phyloP scores from a whole-genome alignment of 768 basidiomycete species.

The Macrolepiota fuliginosa region DNA sequence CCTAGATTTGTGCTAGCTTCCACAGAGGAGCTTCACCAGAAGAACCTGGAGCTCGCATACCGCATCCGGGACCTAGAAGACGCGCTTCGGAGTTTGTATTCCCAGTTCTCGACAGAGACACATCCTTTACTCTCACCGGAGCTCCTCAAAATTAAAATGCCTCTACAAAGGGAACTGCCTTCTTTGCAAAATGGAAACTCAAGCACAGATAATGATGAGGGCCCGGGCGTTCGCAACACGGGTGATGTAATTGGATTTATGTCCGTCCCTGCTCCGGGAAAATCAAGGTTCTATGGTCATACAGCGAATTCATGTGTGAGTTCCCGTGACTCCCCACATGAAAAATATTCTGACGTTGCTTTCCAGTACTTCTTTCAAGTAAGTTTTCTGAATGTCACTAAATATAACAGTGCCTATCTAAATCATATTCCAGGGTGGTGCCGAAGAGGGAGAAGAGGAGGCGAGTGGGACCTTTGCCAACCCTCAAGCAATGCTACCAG shows the following conservation, averaged over 20 bases:
- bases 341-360: slow-evolving; percentile 3
- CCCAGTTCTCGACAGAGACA: slow-evolving; percentile 50
- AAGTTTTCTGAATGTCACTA: slow-evolving; percentile 17
- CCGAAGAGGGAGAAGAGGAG: slow-evolving; percentile 38
- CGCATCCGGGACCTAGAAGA: slow-evolving; percentile 80
- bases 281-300: slow-evolving; percentile 72
- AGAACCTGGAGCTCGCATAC: slow-evolving; percentile 69
- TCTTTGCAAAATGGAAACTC: slow-evolving; percentile 33
- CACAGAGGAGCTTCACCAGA: slow-evolving; percentile 78
- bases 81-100: slow-evolving; percentile 56
- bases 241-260: slow-evolving; percentile 81
- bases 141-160: slow-evolving; percentile 70
- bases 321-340: neutral
- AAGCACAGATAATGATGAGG: no score
- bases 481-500: slow-evolving; percentile 53
- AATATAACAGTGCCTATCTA: slow-evolving; percentile 52
- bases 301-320: slow-evolving; percentile 76
- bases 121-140: slow-evolving; percentile 78
- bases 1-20: slow-evolving; percentile 72
- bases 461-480: slow-evolving; percentile 39
- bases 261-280: slow-evolving; percentile 67
- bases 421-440: slow-evolving; percentile 42
- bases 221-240: slow-evolving; percentile 53
- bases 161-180: slow-evolving; percentile 62
- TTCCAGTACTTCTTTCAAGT: slow-evolving; percentile 73